Percentiles rank a stretch among this genome's conserved stretches.
These are phyloP conservation scores for Talaromyces sp. DNA, from an alignment of 2,329 filamentous ascomycete genomes.

Conservation along the genomic window DNA sequence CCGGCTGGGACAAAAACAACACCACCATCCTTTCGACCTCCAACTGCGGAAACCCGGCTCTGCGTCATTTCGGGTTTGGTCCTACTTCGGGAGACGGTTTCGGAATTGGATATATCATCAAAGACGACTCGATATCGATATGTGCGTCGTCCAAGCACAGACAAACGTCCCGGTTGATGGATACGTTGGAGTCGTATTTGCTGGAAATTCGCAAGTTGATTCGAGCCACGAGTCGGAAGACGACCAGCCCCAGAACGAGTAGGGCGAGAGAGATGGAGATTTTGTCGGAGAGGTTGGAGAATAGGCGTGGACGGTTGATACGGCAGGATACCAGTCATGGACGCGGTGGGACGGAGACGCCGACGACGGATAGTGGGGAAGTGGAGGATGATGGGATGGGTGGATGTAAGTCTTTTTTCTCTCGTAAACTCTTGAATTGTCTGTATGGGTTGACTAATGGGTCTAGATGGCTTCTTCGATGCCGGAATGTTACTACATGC, in stretches of 20 bases:
- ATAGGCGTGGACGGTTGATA: conserved; percentile 72
- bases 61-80: conserved; percentile 95
- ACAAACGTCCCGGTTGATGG: conserved; percentile 86
- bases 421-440: background rate
- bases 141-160: conserved; percentile 92
- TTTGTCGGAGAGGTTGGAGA: conserved; percentile 43
- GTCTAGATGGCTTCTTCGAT: conserved; percentile 90
- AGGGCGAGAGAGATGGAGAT: conserved; percentile 62
- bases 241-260: conserved; percentile 53
- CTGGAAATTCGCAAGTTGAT: conserved; percentile 85
- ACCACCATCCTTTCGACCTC: conserved; percentile 92
- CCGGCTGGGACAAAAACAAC: conserved; percentile 93
- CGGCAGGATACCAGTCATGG: conserved; percentile 50
- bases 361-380: conserved; percentile 67
- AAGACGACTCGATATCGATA: conserved; percentile 84
- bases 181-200: conserved; percentile 85
- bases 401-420: conserved; percentile 69
- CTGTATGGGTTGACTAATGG: background rate
- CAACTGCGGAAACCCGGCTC: conserved; percentile 95
- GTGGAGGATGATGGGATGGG: conserved; percentile 85
- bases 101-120: conserved; percentile 98
- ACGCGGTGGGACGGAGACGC: conserved; percentile 56
- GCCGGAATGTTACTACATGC: conserved; percentile 91
- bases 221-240: conserved; percentile 63
- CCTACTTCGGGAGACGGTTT: conserved; percentile 93